A percentile compares a stretch with the other conserved stretches of the same genome.
Evolutionary conservation across 352 stramenopile species (phyloP).

Genomic region (Pythium coloratum): DNA sequence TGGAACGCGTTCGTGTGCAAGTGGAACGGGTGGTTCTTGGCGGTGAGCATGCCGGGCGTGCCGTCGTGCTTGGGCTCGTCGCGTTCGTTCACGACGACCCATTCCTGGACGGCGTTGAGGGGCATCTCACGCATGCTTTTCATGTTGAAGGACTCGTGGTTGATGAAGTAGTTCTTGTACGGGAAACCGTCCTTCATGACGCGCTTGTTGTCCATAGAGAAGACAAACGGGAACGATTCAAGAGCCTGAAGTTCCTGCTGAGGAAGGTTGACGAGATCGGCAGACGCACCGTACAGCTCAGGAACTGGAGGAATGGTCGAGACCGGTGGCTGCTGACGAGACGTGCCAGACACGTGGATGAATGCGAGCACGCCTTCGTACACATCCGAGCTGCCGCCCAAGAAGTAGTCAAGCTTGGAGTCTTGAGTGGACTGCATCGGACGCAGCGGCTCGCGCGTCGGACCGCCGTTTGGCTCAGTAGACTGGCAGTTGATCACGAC

Average conservation of each 20-base stretch:
- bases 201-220: constrained; percentile 46
- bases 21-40: constrained; percentile 85
- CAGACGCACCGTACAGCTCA: constrained; percentile 38
- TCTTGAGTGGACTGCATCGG: constrained; percentile 59
- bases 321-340: constrained; percentile 33
- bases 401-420: constrained; percentile 37
- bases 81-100: constrained; percentile 63
- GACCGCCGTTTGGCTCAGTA: constrained; percentile 21
- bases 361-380: constrained; percentile 59
- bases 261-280: constrained; percentile 38
- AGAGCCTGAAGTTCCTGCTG: constrained; percentile 31
- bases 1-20: constrained; percentile 87
- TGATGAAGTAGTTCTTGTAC: constrained; percentile 81
- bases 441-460: constrained; percentile 37
- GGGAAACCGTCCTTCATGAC: constrained; percentile 53
- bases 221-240: constrained; percentile 52
- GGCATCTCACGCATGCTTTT: constrained; percentile 49
- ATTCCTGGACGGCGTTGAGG: constrained; percentile 67
- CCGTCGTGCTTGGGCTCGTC: constrained; percentile 28
- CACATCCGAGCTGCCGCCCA: constrained; percentile 61
- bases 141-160: constrained; percentile 56
- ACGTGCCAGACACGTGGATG: constrained; percentile 49
- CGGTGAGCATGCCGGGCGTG: constrained; percentile 30
- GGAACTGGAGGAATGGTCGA: constrained; percentile 35
- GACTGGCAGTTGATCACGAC: constrained; percentile 60